A percentile compares a stretch with the other conserved stretches of the same genome.
phyloP scores from a whole-genome alignment of 2,329 filamentous ascomycete genomes.

The Penicillium nordicum region DNA sequence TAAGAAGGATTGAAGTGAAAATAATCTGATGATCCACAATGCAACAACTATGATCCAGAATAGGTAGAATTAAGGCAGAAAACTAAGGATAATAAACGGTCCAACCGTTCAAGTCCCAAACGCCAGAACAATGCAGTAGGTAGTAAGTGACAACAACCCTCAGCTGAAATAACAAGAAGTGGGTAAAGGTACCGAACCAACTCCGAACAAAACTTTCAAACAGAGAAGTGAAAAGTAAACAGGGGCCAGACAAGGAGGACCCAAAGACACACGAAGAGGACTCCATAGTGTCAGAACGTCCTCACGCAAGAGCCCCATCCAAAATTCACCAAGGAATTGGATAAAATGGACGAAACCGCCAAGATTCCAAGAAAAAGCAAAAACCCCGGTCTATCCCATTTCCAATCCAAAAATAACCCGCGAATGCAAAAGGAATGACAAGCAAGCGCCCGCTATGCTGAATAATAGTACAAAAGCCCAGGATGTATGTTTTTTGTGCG shows the following conservation, averaged over 20 bases:
- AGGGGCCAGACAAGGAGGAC: not conserved
- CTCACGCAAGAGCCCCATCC: not conserved
- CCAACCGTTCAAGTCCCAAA: constrained; percentile 16
- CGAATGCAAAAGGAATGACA: constrained; percentile 38
- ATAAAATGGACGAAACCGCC: constrained; percentile 4
- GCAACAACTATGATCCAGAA: not conserved
- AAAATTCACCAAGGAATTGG: constrained; percentile 5
- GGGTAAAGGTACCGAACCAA: constrained; percentile 9
- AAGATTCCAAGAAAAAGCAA: constrained; percentile 12
- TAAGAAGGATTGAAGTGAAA: not conserved
- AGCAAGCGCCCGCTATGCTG: constrained; percentile 37
- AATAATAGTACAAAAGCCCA: constrained; percentile 35
- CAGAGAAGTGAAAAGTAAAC: constrained; percentile 2
- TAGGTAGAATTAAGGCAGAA: not conserved
- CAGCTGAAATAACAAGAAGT: constrained; percentile 17
- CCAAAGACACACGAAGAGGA: not conserved
- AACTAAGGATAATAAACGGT: not conserved
- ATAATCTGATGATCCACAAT: not conserved
- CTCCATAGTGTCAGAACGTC: not conserved
- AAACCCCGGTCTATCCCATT: constrained; percentile 23
- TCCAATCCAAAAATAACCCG: constrained; percentile 25
- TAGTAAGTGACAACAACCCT: constrained; percentile 15
- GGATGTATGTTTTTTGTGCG: constrained; percentile 9
- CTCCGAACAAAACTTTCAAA: constrained; percentile 2
- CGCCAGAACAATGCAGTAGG: constrained; percentile 31